A percentile compares a stretch with the other conserved stretches of the same genome.
phyloP scores from a whole-genome alignment of 106 monocot genomes.

The Xerophyta viscosa region DNA sequence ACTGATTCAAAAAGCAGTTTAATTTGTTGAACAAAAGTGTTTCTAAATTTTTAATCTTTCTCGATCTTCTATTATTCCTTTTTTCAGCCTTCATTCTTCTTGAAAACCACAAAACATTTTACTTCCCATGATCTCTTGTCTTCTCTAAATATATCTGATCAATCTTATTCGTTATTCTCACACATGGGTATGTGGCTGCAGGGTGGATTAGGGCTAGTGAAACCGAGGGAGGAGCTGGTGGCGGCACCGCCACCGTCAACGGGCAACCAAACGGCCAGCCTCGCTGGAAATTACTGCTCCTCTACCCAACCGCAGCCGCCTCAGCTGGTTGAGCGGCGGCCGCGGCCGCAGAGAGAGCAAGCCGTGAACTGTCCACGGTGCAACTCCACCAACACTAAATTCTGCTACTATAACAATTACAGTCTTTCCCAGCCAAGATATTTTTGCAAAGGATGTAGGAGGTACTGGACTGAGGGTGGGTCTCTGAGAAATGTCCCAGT shows the following conservation, averaged over 20 bases:
- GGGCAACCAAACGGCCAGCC: neutral
- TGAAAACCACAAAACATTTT: constrained; percentile 1
- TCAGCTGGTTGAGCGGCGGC: neutral
- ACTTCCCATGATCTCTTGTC: neutral
- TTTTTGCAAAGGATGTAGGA: neutral
- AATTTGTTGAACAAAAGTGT: neutral
- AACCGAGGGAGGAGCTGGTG: neutral
- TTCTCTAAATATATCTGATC: neutral
- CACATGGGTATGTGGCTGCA: neutral
- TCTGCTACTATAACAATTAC: constrained; percentile 4
- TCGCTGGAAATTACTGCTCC: neutral
- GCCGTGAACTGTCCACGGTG: constrained; percentile 1
- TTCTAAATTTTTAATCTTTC: neutral
- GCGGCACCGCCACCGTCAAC: neutral
- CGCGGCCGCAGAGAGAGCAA: constrained; percentile 1
- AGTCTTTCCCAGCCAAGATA: constrained; percentile 1
- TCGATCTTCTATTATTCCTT: neutral
- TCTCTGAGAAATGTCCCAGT: constrained; percentile 29
- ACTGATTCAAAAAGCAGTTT: neutral
- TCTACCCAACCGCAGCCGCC: neutral
- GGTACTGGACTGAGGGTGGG: constrained; percentile 34
- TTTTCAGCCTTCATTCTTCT: neutral
- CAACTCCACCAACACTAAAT: neutral
- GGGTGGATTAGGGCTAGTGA: constrained; percentile 1
- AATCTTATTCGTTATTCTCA: neutral